Evolutionary conservation across 2,329 filamentous ascomycete species (phyloP), one percentile per base, ranked within the genome.

Genomic region (Diaporthe sp.): DNA sequence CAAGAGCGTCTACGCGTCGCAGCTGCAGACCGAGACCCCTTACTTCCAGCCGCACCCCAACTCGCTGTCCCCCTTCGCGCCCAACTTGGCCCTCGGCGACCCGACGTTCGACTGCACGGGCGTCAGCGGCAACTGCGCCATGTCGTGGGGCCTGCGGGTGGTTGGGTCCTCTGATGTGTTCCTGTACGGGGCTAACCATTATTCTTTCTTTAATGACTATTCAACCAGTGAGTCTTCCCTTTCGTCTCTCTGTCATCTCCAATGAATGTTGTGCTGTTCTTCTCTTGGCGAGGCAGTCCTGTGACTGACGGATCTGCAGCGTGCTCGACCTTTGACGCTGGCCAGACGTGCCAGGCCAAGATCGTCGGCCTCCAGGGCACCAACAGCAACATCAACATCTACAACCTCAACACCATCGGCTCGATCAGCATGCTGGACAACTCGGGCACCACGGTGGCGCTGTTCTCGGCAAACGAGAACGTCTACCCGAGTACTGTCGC

Each of bases 161-260:
- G 78, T 92, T 55, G 84, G 88, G 77, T 89, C 87, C 47, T 84
- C 83, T 60, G 86, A 89, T 79, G 82, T 94, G 17, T 82, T 88
- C 25, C 82, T 90, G 33, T 92, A 93, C 78, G 92, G 92, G 10
- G 89, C 89, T 0, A 93, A 92, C 0, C 79, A 93, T 19, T 95
- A 94, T 82, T 90, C 87, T 3, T 93, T 93, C 85, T 94, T 93
- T 80, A 86, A 89, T 80, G 90, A 92, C 81, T 93, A 93, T 28
- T 45, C 61, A 19, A 73, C 74, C 15, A 57, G 75, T 76, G 55
- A 38, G 75, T 68, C 9, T 42, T 2, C 3, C 1, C 17, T 13
- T 45, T 15, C 30, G 8, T n/a, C 1, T 4, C 28, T 38, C 5
- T 7, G 28, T 9, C 45, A 15, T 22, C 13, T 15, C 9, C 17